These are phyloP conservation scores for Desmodesmus armatus DNA, from an alignment of 139 green algal genomes.

Conservation along the genomic window DNA sequence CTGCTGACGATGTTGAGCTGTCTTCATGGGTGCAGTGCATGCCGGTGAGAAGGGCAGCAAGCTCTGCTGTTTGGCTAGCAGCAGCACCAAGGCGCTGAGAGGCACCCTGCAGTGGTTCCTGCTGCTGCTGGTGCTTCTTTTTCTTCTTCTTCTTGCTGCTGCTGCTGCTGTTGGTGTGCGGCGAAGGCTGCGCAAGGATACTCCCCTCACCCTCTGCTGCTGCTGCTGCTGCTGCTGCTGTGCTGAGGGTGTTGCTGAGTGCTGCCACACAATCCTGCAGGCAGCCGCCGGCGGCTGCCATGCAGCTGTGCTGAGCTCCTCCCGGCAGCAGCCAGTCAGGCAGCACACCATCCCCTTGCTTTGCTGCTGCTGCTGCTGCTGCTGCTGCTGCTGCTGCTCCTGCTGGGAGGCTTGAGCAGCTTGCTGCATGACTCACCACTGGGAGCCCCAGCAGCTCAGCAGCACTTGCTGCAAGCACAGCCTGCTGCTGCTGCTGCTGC, in stretches of 20 bases:
- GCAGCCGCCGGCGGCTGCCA: too few species aligned
- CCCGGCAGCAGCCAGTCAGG: too few species aligned
- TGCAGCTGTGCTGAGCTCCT: too few species aligned
- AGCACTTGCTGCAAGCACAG: background rate
- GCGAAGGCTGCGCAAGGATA: too few species aligned
- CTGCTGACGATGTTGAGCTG: background rate
- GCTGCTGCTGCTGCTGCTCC: slow-evolving; percentile 14
- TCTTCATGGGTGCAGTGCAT: background rate
- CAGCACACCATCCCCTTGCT: background rate
- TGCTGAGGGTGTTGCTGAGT: background rate
- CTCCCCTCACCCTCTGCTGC: background rate
- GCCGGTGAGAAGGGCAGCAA: background rate
- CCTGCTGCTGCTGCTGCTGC: background rate
- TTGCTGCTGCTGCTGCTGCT: background rate
- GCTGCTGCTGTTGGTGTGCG: background rate
- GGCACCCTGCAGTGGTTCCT: too few species aligned
- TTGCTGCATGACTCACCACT: background rate
- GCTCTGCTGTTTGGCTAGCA: background rate
- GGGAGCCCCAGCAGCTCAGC: background rate
- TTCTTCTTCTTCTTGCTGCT: too few species aligned
- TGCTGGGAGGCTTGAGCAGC: background rate
- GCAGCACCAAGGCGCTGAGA: too few species aligned
- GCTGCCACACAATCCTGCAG: too few species aligned
- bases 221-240: slow-evolving; percentile 1
- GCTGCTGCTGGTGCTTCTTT: too few species aligned